Evolutionary conservation across 140 eudicot genomes (phyloP), one percentile per base, ranked within the genome.

Genomic region (Anethum foeniculum): DNA sequence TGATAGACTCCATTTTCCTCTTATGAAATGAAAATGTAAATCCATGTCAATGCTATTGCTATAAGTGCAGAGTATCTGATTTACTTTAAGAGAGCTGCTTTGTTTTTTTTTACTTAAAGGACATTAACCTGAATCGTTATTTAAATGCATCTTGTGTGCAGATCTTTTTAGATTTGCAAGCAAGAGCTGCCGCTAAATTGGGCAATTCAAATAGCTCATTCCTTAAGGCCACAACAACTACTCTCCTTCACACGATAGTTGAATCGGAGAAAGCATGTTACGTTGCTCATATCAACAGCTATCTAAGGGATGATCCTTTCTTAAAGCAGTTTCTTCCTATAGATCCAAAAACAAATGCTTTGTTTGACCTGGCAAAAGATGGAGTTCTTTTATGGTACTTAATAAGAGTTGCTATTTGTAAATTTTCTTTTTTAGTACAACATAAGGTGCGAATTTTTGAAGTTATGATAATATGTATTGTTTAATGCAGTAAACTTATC

Each of bases 201-300:
- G 98, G 97, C 3, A 86, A 85, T 77, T 86, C 94, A 30, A 90
- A 89, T 87, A 80, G 85, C 77, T 86, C 98, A 5, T 89, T 91
- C 81, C 93, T 94, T 73, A 89, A 90, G 89, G 98, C 96, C 19
- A 85, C 96, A 27, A 92, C 94, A 34, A 94, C 98, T 4, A 94
- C 97, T 51, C 90, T 92, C 1, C 97, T 93, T 80, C 98, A 94
- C 81, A 92, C 97, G 9, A 91, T 94, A 76, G 86, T 81, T 85
- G 93, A 87, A 74, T 83, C 97, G 2, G 98, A 94, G 86, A 91
- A 85, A 86, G 84, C 90, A 81, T 92, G 90, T 36, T 94, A 94
- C 88, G 98, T 94, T 82, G 92, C 97, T 80, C 98, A 94, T 77
- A 94, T 94, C 80, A 94, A 94, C 84, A 91, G 97, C 85, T 94